These are phyloP conservation scores for Rhytidiadelphus loreus DNA, from an alignment of 225 moss, liverwort and hornwort genomes.

Conservation along the genomic window DNA sequence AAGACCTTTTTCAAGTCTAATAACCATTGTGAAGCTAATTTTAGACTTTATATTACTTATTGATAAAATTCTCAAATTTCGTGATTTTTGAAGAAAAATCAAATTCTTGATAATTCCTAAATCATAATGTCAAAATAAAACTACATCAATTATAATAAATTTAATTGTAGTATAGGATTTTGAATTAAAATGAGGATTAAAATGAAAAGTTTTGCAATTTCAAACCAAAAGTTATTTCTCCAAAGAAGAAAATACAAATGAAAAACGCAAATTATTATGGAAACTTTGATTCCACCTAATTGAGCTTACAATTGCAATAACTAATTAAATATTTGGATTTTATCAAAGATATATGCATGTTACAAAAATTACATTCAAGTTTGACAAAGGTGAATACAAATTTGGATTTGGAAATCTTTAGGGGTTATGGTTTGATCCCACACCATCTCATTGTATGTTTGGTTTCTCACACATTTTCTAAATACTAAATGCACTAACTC, in stretches of 20 bases:
- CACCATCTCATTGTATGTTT: background rate
- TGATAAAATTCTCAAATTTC: background rate
- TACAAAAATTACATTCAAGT: background rate
- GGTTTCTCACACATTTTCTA: background rate
- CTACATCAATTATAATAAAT: no score
- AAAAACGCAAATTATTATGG: background rate
- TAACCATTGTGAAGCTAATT: background rate
- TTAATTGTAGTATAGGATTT: background rate
- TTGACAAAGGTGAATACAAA: background rate
- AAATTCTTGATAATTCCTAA: background rate
- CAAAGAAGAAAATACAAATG: background rate
- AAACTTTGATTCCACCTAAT: background rate
- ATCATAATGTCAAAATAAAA: background rate
- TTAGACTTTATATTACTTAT: background rate
- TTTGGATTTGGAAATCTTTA: background rate
- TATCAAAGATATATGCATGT: background rate
- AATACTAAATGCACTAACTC: background rate
- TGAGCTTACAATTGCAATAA: background rate
- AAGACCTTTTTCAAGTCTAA: background rate
- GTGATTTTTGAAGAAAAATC: background rate
- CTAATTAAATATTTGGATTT: background rate
- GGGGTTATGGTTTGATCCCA: background rate
- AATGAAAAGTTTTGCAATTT: background rate
- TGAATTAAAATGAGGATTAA: background rate
- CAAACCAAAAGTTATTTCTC: background rate